Percentiles rank a stretch among this genome's conserved stretches.
These are phyloP conservation scores for Hsuehochloa calcarea DNA, from an alignment of 176 grass and related monocot genomes.

Conservation along the genomic window DNA sequence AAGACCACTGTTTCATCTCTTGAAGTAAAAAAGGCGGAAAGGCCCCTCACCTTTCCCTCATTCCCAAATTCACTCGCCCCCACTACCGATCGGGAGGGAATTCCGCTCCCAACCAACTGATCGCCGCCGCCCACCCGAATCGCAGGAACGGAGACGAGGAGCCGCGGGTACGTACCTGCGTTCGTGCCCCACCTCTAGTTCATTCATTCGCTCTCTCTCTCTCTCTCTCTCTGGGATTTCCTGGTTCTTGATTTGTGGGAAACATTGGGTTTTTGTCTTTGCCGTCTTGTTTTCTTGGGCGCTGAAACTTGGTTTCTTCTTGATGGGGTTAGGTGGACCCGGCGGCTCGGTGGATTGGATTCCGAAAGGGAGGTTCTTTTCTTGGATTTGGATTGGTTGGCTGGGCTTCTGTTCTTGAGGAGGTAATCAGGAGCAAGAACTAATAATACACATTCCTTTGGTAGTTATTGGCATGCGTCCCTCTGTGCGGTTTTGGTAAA, in stretches of 20 bases:
- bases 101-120: constrained; percentile 1
- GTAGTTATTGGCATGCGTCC: constrained; percentile 14
- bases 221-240: neutral
- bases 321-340: neutral
- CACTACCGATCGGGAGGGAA: neutral
- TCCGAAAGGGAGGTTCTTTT: neutral
- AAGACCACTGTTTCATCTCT: constrained; percentile 35
- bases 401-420: neutral
- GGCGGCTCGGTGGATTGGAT: neutral
- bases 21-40: constrained; percentile 22
- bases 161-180: neutral
- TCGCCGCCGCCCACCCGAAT: neutral
- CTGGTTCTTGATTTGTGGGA: neutral
- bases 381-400: neutral
- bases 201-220: neutral
- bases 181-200: neutral
- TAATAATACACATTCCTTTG: neutral
- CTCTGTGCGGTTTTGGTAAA: neutral
- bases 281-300: neutral
- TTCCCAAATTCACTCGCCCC: constrained; percentile 15
- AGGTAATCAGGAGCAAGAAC: neutral
- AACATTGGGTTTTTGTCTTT: neutral
- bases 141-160: neutral
- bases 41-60: constrained; percentile 6
- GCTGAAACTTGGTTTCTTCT: neutral